Conservation (phyloP, 106 monocot genomes). For the Phalaenopsis aphrodite region DNA sequence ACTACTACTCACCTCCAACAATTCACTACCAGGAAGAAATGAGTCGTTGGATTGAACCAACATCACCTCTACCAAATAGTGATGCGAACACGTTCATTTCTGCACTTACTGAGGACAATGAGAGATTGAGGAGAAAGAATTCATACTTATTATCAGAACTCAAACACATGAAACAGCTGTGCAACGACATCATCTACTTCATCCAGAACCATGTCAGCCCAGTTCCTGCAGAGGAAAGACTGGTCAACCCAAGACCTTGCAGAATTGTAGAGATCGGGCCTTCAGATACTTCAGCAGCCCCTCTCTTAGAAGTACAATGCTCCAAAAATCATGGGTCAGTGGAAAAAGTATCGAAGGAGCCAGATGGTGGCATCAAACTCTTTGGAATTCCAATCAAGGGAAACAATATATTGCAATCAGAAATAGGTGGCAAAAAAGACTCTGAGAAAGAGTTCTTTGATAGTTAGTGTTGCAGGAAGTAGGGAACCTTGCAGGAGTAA, state of each 20-base stretch:
- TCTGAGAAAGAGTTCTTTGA: too few species aligned
- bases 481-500: too few species aligned
- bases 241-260: not conserved
- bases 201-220: slow-evolving; percentile 56
- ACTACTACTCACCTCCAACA: not conserved
- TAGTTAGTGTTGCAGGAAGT: too few species aligned
- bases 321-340: not conserved
- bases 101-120: slow-evolving; percentile 51
- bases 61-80: not conserved
- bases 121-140: slow-evolving; percentile 56
- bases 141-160: slow-evolving; percentile 52
- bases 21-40: slow-evolving; percentile 4
- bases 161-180: slow-evolving; percentile 61
- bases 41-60: slow-evolving; percentile 14
- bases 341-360: not conserved
- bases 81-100: slow-evolving; percentile 25
- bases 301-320: not conserved
- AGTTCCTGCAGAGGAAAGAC: not conserved
- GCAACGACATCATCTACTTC: slow-evolving; percentile 68
- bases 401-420: not conserved
- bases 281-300: not conserved
- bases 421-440: slow-evolving; percentile 12
- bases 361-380: not conserved
- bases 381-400: slow-evolving; percentile 2
- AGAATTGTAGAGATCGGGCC: slow-evolving; percentile 4